Evolutionary conservation across 495 filamentous ascomycete species (phyloP).

Genomic region (Neurospora africana): DNA sequence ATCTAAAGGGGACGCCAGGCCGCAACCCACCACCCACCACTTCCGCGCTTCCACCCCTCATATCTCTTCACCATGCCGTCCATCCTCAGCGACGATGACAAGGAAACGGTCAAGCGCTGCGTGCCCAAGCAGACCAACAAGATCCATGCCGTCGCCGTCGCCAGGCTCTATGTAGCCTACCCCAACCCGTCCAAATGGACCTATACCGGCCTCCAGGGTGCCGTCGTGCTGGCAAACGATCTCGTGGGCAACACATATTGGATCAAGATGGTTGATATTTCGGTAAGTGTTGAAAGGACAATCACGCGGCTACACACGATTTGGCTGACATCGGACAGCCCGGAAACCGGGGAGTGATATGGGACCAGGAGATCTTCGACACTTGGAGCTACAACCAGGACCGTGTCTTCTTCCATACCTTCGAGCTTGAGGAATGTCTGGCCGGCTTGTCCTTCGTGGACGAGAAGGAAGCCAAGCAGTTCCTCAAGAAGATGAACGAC

Average conservation of each 20-base stretch:
- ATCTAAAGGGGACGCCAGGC: conserved; percentile 3
- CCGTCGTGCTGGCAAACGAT: conserved; percentile 88
- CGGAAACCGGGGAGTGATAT: conserved; percentile 78
- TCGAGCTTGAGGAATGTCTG: conserved; percentile 84
- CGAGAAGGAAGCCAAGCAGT: conserved; percentile 91
- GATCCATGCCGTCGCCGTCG: conserved; percentile 87
- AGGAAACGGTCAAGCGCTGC: conserved; percentile 80
- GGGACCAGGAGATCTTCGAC: conserved; percentile 97
- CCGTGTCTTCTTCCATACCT: conserved; percentile 92
- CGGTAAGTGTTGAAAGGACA: conserved; percentile 45
- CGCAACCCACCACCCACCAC: background rate
- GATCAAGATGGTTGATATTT: conserved; percentile 94
- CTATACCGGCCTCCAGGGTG: conserved; percentile 88
- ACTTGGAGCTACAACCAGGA: conserved; percentile 91
- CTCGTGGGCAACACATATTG: conserved; percentile 90
- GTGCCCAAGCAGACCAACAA: conserved; percentile 91
- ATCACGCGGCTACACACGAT: background rate
- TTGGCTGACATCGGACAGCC: conserved; percentile 41
- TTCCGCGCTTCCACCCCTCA: background rate
- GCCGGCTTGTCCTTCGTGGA: conserved; percentile 86
- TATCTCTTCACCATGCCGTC: conserved; percentile 58
- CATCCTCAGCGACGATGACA: conserved; percentile 81
- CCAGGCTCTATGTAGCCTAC: conserved; percentile 86
- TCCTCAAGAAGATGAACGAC: conserved; percentile 90
- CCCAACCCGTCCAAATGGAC: conserved; percentile 82